Base-by-base conservation (phyloP, 2,329 filamentous ascomycete genomes). In the Chrysosporium queenslandicum region DNA sequence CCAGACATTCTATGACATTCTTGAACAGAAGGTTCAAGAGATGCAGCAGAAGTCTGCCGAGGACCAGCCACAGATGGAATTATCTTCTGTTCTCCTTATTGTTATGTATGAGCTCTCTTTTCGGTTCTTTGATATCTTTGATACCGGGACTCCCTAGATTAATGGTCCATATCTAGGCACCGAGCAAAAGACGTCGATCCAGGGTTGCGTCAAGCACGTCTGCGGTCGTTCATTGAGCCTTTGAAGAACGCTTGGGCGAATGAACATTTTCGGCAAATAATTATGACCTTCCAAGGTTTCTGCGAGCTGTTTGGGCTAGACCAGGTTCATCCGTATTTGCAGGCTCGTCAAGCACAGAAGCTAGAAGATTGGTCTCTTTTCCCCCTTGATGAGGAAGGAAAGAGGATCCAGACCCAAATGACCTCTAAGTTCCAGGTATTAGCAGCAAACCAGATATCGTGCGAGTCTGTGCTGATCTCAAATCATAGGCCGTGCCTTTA, bases 21-120 rank as follows among this genome's bases (percentile, higher is more conserved):
- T 98, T 25, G 87, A 94, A 65, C 77, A 77, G 34, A 88, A 88
- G 63, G 83, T 97, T 55, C 84, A 85, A 55, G 85, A 91, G 55
- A 69, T 65, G 82, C 94, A 73, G 78, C 86, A 64, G 76, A 81
- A 56, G 45, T 81, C 85, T 27, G 77, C 79, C 50, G 91, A 96
- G 62, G 85, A 91, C 61, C 88, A 90, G 63, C 80, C 90, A 29
- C 82, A 87, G 53, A 83, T 92, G 63, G 87, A 90, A 1, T 90
- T 94, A 62, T 86, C 83, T 60, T 91, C 89, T 8, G 91, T 97
- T 57, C 75, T 97, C 0, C 94, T 98, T 66, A 92, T 94, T 54
- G 92, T 98, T 56, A 84, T 92, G 80, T 85, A 71, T 64, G 75
- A 66, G 37, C 32, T 46, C 40, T 5, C 37, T 12, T 34, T 58